These are phyloP conservation scores for Oryza coarctata DNA, from an alignment of 176 grass and related monocot genomes.

Conservation along the genomic window DNA sequence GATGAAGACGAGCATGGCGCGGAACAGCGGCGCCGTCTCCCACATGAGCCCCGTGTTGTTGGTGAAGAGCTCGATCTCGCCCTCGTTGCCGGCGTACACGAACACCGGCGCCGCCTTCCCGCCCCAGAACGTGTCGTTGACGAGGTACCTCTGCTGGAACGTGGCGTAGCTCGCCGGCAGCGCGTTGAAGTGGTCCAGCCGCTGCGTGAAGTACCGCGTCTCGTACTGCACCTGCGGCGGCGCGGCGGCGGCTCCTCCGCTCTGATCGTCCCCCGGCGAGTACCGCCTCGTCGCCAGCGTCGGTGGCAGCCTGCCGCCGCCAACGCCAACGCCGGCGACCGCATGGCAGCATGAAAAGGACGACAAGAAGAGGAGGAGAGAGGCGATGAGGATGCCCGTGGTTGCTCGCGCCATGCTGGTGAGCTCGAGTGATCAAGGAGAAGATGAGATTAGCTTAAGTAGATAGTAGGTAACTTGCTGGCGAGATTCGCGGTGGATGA, in stretches of 20 bases:
- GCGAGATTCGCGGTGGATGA: background rate
- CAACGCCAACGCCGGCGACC: background rate
- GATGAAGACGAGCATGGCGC: conserved; percentile 63
- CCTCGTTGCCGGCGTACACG: conserved; percentile 61
- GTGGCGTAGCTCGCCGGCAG: conserved; percentile 31
- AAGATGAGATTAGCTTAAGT: background rate
- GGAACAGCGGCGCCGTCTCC: conserved; percentile 47
- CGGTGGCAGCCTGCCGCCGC: background rate
- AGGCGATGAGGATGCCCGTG: background rate
- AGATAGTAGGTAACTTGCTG: too few relatives aligned
- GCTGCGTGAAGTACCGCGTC: conserved; percentile 55
- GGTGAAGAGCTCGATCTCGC: conserved; percentile 39
- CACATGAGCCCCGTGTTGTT: conserved; percentile 62
- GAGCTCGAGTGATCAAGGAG: background rate
- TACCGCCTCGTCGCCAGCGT: background rate
- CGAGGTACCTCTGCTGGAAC: conserved; percentile 65
- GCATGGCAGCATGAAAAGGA: background rate
- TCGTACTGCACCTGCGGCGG: conserved; percentile 31
- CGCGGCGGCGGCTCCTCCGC: background rate
- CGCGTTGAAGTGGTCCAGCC: conserved; percentile 65
- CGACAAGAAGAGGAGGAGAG: background rate
- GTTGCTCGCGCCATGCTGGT: too few relatives aligned
- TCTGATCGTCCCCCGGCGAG: background rate
- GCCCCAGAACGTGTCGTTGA: conserved; percentile 57
- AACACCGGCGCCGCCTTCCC: conserved; percentile 46